Evolutionary conservation across 352 stramenopile genomes (phyloP).

Genomic region (Phytophthora agathidicida): DNA sequence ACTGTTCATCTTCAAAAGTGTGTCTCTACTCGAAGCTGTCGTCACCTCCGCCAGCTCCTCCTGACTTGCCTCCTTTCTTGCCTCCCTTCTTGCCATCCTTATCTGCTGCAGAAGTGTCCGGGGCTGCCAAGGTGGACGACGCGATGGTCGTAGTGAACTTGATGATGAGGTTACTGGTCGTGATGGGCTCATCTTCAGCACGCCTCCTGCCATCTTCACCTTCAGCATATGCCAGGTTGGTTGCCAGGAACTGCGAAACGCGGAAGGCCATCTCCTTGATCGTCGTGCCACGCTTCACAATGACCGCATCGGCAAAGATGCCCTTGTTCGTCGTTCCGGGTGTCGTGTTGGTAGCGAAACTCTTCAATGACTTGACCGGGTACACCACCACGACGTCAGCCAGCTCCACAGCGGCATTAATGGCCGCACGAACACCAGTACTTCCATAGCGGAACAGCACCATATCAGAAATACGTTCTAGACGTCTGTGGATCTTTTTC

Average conservation of each 20-base stretch:
- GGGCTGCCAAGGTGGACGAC: constrained; percentile 22
- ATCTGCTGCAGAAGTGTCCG: constrained; percentile 12
- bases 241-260: constrained; percentile 70
- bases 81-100: constrained; percentile 49
- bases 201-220: constrained; percentile 78
- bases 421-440: constrained; percentile 83
- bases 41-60: constrained; percentile 14
- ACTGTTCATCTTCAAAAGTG: constrained; percentile 27
- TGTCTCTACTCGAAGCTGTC: constrained; percentile 35
- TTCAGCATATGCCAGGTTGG: constrained; percentile 84
- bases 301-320: constrained; percentile 81
- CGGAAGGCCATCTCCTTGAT: constrained; percentile 78
- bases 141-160: constrained; percentile 78
- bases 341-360: constrained; percentile 72
- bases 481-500: constrained; percentile 78
- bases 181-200: constrained; percentile 76
- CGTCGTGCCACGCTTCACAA: constrained; percentile 75
- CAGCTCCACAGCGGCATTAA: constrained; percentile 86
- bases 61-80: constrained; percentile 29
- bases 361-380: constrained; percentile 88
- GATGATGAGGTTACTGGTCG: constrained; percentile 67
- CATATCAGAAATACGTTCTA: constrained; percentile 91
- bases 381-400: constrained; percentile 86
- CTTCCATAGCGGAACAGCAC: constrained; percentile 91
- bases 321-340: constrained; percentile 48